Base-by-base conservation (phyloP, 2,329 filamentous ascomycete species). In the Scytalidium sp. region DNA sequence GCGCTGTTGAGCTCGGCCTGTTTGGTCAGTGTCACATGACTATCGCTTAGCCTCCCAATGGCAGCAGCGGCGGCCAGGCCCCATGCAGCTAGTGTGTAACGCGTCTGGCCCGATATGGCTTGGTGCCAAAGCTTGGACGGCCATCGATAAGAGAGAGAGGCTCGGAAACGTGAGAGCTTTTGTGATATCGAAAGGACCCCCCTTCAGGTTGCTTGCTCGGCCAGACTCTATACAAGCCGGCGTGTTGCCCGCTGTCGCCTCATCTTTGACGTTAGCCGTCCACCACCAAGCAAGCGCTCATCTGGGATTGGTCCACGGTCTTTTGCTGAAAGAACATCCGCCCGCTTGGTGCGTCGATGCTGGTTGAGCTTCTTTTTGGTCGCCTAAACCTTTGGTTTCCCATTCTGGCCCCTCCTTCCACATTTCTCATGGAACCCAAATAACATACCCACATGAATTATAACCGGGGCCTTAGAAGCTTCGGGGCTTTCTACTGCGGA, bases 401-500 rank as follows among this genome's bases (percentile, higher is more conserved):
- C 39, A 39, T 29, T 19, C 3, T 22, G 20, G 25, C 44, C 29
- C 44, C 44, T 32, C 27, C 19, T 20, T 13, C 17, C 29, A 22
- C 39, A 46, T 21, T 39, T 36, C 32, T 29, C 7, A 41, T 20
- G 25, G n/a, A 8, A 10, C 21, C 32, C n/a, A 17, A 19, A 22
- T 39, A 39, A 21, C 20, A 44, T 42, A 41, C 19, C 45, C 46
- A 48, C 43, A 60, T 60, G 56, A 56, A 25, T 55, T 44, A 47
- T 52, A 50, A 49, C 45, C 49, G 40, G 50, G 45, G 36, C 23
- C 19, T 50, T 45, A 49, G 50, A 46, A 53, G 53, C 53, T 55
- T 50, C 49, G 51, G 52, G 59, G 58, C 56, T 57, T 52, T 53
- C 49, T 54, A 52, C 54, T 52, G 49, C 50, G 46, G 55, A 53